Percentiles rank a stretch among this genome's conserved stretches.
Evolutionary conservation across 495 filamentous ascomycete species (phyloP).

Genomic region (Penicillium mononematosum): DNA sequence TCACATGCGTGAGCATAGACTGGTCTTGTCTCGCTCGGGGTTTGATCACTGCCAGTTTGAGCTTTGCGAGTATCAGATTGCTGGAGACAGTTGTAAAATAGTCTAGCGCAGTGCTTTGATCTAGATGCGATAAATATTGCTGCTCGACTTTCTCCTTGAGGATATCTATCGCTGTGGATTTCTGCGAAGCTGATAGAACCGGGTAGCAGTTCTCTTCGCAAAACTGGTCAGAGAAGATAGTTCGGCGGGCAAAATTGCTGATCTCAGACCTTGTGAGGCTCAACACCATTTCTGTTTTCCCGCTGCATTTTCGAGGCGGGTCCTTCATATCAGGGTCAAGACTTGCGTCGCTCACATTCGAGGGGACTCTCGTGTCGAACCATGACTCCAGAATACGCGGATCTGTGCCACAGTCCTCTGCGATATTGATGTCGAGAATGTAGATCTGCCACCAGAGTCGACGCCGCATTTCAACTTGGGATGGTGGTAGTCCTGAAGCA

Average conservation of each 20-base stretch:
- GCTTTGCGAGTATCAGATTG: constrained; percentile 55
- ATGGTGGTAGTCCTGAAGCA: background rate
- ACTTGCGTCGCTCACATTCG: constrained; percentile 69
- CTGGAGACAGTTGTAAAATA: constrained; percentile 59
- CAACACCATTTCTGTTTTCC: constrained; percentile 75
- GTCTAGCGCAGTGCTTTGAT: constrained; percentile 57
- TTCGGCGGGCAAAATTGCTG: constrained; percentile 32
- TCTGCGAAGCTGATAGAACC: constrained; percentile 34
- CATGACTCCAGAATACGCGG: constrained; percentile 58
- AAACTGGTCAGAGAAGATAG: constrained; percentile 29
- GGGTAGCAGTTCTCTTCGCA: constrained; percentile 20
- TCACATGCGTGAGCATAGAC: constrained; percentile 30
- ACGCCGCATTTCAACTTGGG: background rate
- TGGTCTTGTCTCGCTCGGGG: constrained; percentile 33
- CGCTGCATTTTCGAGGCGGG: constrained; percentile 48
- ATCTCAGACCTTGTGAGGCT: constrained; percentile 61
- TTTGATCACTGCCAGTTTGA: constrained; percentile 58
- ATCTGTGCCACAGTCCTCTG: constrained; percentile 71
- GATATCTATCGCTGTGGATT: constrained; percentile 55
- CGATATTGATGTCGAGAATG: constrained; percentile 64
- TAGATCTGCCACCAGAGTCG: constrained; percentile 48
- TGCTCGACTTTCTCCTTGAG: constrained; percentile 58
- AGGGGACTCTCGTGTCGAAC: constrained; percentile 62
- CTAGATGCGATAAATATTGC: constrained; percentile 51
- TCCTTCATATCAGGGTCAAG: constrained; percentile 58